Percentiles rank a stretch among this genome's conserved stretches.
These are phyloP conservation scores for Saccharomycopsis synnaedendra DNA, from an alignment of 805 yeast genomes.

Conservation along the genomic window DNA sequence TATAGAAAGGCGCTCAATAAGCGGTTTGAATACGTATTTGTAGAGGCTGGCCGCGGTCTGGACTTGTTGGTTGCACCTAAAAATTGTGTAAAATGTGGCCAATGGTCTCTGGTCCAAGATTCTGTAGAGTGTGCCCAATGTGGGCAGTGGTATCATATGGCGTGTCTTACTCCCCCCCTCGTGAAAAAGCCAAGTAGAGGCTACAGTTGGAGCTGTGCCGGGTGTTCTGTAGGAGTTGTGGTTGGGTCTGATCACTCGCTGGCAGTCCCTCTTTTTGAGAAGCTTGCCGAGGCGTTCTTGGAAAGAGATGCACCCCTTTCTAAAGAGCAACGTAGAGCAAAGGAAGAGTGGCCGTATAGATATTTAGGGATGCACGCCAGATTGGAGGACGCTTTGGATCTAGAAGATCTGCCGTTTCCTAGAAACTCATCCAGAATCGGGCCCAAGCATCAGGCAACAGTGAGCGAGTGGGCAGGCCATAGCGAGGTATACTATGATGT, in stretches of 20 bases:
- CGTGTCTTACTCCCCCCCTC: slow-evolving; percentile 80
- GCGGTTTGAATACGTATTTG: slow-evolving; percentile 62
- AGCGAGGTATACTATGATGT: slow-evolving; percentile 56
- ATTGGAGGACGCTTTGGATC: slow-evolving; percentile 66
- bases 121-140: slow-evolving; percentile 78
- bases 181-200: slow-evolving; percentile 73
- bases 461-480: slow-evolving; percentile 53
- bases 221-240: slow-evolving; percentile 55
- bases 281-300: slow-evolving; percentile 42
- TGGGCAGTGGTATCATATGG: slow-evolving; percentile 57
- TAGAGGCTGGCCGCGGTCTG: slow-evolving; percentile 56
- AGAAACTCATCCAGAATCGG: slow-evolving; percentile 72
- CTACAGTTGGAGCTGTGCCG: slow-evolving; percentile 83
- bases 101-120: slow-evolving; percentile 72
- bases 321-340: slow-evolving; percentile 35
- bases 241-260: slow-evolving; percentile 11
- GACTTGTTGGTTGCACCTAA: slow-evolving; percentile 53
- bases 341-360: slow-evolving; percentile 75
- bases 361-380: slow-evolving; percentile 68
- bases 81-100: slow-evolving; percentile 66
- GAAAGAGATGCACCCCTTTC: slow-evolving; percentile 31
- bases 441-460: slow-evolving; percentile 57
- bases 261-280: slow-evolving; percentile 35
- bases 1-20: slow-evolving; percentile 52
- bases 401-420: slow-evolving; percentile 71